A percentile compares a stretch with the other conserved stretches of the same genome.
These are phyloP conservation scores for Dactylorhiza incarnata DNA, from an alignment of 106 monocot species.

Conservation along the genomic window DNA sequence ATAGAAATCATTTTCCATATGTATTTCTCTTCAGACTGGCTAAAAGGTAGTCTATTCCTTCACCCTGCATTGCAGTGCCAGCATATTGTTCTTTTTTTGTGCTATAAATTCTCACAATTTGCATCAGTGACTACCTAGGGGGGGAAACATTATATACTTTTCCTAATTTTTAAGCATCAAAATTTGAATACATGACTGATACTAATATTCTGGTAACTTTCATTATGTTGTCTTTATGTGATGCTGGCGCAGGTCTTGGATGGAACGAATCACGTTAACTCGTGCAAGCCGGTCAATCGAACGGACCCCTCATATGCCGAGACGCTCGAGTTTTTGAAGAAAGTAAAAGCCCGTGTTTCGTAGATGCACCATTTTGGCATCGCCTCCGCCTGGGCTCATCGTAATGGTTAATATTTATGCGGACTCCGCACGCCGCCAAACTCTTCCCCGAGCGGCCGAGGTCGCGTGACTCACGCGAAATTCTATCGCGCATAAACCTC, in stretches of 20 bases:
- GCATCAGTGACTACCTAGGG: too few relatives aligned
- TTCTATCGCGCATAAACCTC: neutral
- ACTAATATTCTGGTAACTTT: neutral
- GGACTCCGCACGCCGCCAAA: neutral
- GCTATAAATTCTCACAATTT: too few relatives aligned
- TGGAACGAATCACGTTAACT: conserved; percentile 92
- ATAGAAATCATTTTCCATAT: too few relatives aligned
- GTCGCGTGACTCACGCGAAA: neutral
- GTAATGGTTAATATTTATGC: neutral
- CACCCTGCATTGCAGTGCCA: too few relatives aligned
- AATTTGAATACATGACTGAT: neutral
- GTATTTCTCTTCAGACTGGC: too few relatives aligned
- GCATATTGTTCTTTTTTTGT: too few relatives aligned
- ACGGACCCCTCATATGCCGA: conserved; percentile 81
- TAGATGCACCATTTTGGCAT: neutral
- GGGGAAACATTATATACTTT: too few relatives aligned
- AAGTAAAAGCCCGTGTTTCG: conserved; percentile 37
- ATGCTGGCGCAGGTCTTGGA: conserved; percentile 55
- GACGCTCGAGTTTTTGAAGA: conserved; percentile 78
- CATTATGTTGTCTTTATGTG: neutral
- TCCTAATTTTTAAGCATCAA: too few relatives aligned
- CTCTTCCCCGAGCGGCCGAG: neutral
- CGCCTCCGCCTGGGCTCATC: neutral
- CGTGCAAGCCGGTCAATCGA: conserved; percentile 84
- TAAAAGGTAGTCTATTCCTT: too few relatives aligned